Conservation (phyloP, 139 green algal genomes). For the Deuterostichococcus epilithicus region DNA sequence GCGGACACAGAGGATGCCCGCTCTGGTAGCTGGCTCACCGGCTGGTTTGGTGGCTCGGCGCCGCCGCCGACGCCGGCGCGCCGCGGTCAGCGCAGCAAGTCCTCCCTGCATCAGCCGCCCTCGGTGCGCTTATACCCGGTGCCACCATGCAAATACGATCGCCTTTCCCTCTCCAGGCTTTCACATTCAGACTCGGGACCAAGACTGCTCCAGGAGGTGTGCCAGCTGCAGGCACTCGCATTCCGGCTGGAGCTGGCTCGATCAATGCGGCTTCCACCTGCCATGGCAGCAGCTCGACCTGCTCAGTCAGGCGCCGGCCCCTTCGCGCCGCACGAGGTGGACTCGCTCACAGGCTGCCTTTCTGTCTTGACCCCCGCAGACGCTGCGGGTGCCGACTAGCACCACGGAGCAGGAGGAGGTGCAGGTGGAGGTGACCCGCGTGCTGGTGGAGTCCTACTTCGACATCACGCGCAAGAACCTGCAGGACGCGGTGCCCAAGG, state of each 20-base stretch:
- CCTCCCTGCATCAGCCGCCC: constrained; percentile 14
- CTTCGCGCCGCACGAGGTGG: not conserved
- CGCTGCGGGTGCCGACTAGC: constrained; percentile 35
- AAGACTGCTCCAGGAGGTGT: too few species aligned
- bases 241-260: too few species aligned
- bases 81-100: not conserved
- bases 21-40: constrained; percentile 30
- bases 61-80: not conserved
- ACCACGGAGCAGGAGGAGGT: constrained; percentile 58
- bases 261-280: too few species aligned
- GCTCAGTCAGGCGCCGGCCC: not conserved
- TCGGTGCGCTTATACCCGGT: not conserved
- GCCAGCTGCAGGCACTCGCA: too few species aligned
- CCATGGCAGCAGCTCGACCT: too few species aligned
- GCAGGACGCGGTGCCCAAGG: constrained; percentile 86
- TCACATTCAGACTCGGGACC: too few species aligned
- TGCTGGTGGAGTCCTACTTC: constrained; percentile 89
- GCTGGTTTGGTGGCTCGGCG: constrained; percentile 18
- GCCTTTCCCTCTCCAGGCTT: too few species aligned
- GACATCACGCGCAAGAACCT: constrained; percentile 84
- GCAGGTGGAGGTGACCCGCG: constrained; percentile 85
- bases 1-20: not conserved
- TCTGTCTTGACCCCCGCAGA: constrained; percentile 22
- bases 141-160: too few species aligned
- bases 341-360: too few species aligned